phyloP scores from a whole-genome alignment of 306 rosid genomes.

The Vicia villosa region DNA sequence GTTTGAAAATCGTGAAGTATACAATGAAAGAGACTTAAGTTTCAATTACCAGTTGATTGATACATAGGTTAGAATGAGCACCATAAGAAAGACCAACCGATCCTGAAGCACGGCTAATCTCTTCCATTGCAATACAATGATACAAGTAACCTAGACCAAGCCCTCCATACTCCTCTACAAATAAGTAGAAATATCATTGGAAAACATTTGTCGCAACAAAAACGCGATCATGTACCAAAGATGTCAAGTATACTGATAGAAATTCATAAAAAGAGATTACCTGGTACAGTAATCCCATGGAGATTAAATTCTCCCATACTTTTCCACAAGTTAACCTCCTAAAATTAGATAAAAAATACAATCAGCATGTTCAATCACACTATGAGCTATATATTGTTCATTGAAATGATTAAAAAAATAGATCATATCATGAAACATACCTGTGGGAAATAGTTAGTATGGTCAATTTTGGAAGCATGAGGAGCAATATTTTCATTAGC shows the following conservation, averaged over 20 bases:
- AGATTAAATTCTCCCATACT: constrained; percentile 92
- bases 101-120: constrained; percentile 94
- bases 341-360: constrained; percentile 37
- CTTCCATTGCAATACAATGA: constrained; percentile 96
- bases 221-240: constrained; percentile 3
- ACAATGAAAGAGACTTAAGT: constrained; percentile 31
- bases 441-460: constrained; percentile 74
- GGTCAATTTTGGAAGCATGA: constrained; percentile 83
- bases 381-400: neutral
- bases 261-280: constrained; percentile 43
- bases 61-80: constrained; percentile 93
- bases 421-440: constrained; percentile 30
- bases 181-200: constrained; percentile 34
- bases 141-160: constrained; percentile 95
- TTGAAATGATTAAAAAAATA: constrained; percentile 13
- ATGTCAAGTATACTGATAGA: constrained; percentile 14
- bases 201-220: constrained; percentile 20
- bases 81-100: constrained; percentile 97
- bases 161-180: constrained; percentile 95
- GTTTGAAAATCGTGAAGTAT: constrained; percentile 19
- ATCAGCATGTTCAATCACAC: constrained; percentile 24
- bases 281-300: constrained; percentile 93
- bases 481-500: constrained; percentile 82
- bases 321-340: constrained; percentile 96
- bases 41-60: constrained; percentile 84